Base-by-base conservation (phyloP, 2,329 filamentous ascomycete genomes). In the Cryphonectria nitschkei region DNA sequence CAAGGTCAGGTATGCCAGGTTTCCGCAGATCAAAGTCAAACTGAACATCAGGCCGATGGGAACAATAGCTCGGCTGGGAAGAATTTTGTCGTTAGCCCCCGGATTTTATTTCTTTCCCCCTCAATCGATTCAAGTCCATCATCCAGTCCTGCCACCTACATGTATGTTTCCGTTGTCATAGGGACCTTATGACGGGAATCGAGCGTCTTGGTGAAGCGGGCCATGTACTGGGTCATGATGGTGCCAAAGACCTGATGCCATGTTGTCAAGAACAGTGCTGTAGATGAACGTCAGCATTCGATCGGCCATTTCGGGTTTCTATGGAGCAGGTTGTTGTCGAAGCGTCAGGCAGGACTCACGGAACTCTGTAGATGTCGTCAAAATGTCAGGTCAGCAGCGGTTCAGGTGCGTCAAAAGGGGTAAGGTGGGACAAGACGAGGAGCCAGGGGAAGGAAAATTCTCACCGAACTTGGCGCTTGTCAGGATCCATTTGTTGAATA, bases 401-500 rank as follows among this genome's bases (percentile, higher is more conserved):
- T 64, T n/a, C 58, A 22, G 22, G n/a, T 8, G 32, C 46, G 4
- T 19, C 16, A 14, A 0, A 34, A 22, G 29, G 39, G 34, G 11
- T 0, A 34, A 26, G 29, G 39, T n/a, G 11, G 2, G 41, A 7
- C 1, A 63, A 62, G 46, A 50, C 32, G 19, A 19, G 39, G 41
- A 26, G 9, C 63, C 52, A 32, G n/a, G 63, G 68, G n/a, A 26
- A 46, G 16, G 65, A 29, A 37, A 4, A 39, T 32, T 16, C 89
- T 84, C 84, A 92, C 90, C 88, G 84, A 97, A 97, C 75, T 92
- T 87, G 74, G 90, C 87, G 58, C 90, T 93, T 77, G 94, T 90
- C 72, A 97, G 87, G 77, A 97, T 93, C 89, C 93, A 96, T 88
- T 98, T 98, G 89, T 98, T 97, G 90, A 97, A 97, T 73, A 97